A percentile compares a stretch with the other conserved stretches of the same genome.
Evolutionary conservation across 1,284 basidiomycete genomes (phyloP).

Genomic region (Cutaneotrichosporon cyanovorans): DNA sequence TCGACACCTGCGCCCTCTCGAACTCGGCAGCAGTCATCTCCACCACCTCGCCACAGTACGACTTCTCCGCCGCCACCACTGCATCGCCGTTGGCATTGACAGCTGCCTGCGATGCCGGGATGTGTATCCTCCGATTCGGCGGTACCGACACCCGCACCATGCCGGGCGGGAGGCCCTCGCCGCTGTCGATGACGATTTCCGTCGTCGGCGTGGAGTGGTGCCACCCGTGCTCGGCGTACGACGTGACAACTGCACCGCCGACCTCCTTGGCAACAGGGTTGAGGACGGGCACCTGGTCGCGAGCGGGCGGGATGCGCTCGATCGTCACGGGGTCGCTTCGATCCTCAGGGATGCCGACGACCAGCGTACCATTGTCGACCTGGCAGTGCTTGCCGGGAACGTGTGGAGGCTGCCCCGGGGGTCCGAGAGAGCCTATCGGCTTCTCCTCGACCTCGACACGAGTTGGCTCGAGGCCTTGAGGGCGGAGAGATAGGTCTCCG

Average conservation of each 20-base stretch:
- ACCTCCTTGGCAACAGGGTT: not conserved
- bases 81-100: too few species aligned
- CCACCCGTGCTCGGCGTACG: not conserved
- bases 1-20: too few species aligned
- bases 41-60: too few species aligned
- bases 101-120: not conserved
- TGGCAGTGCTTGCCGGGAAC: not conserved
- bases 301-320: not conserved
- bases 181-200: too few species aligned
- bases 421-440: not conserved
- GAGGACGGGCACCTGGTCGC: too few species aligned
- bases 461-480: slow-evolving; percentile 25
- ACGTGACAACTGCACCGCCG: not conserved
- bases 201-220: too few species aligned
- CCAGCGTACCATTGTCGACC: not conserved
- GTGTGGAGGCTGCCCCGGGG: not conserved
- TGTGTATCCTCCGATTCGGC: too few species aligned
- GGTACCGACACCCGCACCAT: too few species aligned
- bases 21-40: too few species aligned
- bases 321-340: not conserved
- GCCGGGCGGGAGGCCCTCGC: too few species aligned
- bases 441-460: not conserved
- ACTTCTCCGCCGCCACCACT: too few species aligned
- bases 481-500: slow-evolving; percentile 50
- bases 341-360: not conserved